phyloP scores from a whole-genome alignment of 2,329 filamentous ascomycete genomes.

The Epichloe coenophiala region DNA sequence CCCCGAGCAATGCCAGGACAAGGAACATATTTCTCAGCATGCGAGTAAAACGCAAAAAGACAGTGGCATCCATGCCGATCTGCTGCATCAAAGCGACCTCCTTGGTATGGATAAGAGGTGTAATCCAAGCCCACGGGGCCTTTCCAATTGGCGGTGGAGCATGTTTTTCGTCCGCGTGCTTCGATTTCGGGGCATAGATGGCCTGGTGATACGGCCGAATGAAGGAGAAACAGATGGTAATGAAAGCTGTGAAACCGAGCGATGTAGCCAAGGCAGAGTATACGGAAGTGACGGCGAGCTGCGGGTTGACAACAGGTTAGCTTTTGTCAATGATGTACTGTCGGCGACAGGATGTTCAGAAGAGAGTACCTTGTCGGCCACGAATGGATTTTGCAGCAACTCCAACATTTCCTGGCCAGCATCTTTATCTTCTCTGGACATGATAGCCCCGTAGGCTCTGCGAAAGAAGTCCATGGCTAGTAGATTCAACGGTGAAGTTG shows the following conservation, averaged over 20 bases:
- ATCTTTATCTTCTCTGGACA: slow-evolving; percentile 10
- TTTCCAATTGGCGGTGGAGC: slow-evolving; percentile 76
- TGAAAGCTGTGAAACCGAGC: slow-evolving; percentile 56
- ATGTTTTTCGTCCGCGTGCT: slow-evolving; percentile 83
- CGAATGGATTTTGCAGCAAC: slow-evolving; percentile 37
- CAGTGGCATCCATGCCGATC: slow-evolving; percentile 78
- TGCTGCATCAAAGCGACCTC: slow-evolving; percentile 68
- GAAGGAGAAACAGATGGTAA: slow-evolving; percentile 74
- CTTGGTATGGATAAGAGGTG: slow-evolving; percentile 61
- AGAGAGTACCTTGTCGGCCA: slow-evolving; percentile 9
- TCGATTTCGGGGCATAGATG: slow-evolving; percentile 88
- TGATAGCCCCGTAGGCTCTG: neutral
- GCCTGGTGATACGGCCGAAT: slow-evolving; percentile 82
- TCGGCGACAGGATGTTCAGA: neutral
- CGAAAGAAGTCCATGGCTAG: neutral
- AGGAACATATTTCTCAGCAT: slow-evolving; percentile 92
- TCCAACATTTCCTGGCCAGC: slow-evolving; percentile 31
- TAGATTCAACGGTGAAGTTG: neutral
- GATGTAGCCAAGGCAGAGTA: slow-evolving; percentile 72
- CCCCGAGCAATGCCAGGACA: slow-evolving; percentile 56
- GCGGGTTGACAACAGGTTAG: neutral
- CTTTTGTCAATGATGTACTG: too few species aligned
- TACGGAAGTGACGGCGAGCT: slow-evolving; percentile 38
- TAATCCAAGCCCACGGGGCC: slow-evolving; percentile 78
- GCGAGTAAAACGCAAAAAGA: slow-evolving; percentile 76